These are phyloP conservation scores for Aschersonia sp. DNA, from an alignment of 2,329 filamentous ascomycete species.

Conservation along the genomic window DNA sequence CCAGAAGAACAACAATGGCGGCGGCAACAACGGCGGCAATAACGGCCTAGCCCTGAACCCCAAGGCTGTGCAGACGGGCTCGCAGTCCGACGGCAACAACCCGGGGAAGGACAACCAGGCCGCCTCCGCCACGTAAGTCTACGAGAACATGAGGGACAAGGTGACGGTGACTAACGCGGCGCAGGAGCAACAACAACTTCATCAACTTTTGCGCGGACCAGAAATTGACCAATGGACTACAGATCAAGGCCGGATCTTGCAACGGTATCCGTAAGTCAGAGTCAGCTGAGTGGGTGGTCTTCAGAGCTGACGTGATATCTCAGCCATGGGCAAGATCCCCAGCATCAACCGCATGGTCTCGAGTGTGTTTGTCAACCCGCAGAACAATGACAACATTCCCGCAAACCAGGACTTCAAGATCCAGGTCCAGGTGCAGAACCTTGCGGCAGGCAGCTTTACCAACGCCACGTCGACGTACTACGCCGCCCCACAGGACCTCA, in stretches of 20 bases:
- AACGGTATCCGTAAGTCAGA: constrained; percentile 39
- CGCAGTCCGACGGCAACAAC: constrained; percentile 31
- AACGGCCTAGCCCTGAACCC: constrained; percentile 20
- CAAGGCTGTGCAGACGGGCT: constrained; percentile 34
- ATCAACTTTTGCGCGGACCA: constrained; percentile 46
- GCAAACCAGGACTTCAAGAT: constrained; percentile 37
- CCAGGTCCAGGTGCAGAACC: constrained; percentile 35
- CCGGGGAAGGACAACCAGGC: constrained; percentile 31
- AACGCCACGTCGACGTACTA: constrained; percentile 48
- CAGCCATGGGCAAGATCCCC: constrained; percentile 47
- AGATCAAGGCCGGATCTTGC: constrained; percentile 44
- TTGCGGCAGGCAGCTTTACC: constrained; percentile 44
- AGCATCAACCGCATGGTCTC: constrained; percentile 41
- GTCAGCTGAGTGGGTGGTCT: too few relatives aligned
- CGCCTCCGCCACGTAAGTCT: constrained; percentile 34
- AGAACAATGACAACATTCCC: constrained; percentile 32
- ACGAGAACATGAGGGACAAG: background rate
- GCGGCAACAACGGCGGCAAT: constrained; percentile 8
- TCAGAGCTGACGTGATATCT: background rate
- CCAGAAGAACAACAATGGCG: background rate
- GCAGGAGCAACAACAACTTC: constrained; percentile 43
- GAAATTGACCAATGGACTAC: constrained; percentile 45
- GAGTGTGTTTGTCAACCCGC: constrained; percentile 35
- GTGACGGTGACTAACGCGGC: background rate
- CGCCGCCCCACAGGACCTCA: constrained; percentile 39